Evolutionary conservation across 2,329 filamentous ascomycete genomes (phyloP).

Genomic region (Fusarium hainanense): DNA sequence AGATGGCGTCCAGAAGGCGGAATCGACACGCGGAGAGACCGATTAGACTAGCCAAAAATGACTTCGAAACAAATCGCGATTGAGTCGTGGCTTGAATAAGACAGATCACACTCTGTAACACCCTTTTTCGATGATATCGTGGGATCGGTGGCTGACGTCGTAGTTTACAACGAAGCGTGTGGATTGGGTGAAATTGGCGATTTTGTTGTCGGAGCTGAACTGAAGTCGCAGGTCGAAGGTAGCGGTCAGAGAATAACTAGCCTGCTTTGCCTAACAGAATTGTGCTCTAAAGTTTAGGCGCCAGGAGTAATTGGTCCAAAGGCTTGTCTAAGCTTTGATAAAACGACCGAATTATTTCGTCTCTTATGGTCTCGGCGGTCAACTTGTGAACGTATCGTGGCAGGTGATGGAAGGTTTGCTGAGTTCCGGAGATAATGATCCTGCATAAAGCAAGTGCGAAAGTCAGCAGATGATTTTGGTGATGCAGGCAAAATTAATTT

Average conservation of each 20-base stretch:
- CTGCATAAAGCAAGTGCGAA: conserved; percentile 10
- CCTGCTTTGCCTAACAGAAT: conserved; percentile 1
- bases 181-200: conserved; percentile 16
- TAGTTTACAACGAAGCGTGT: conserved; percentile 2
- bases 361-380: neutral
- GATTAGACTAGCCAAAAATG: conserved; percentile 31
- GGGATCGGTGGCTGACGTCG: conserved; percentile 21
- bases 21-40: conserved; percentile 32
- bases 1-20: conserved; percentile 31
- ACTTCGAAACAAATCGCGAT: conserved; percentile 19
- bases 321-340: neutral
- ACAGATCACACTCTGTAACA: conserved; percentile 1
- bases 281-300: neutral
- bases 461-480: conserved; percentile 15
- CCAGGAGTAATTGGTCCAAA: neutral
- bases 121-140: conserved; percentile 4
- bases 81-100: conserved; percentile 21
- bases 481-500: conserved; percentile 12
- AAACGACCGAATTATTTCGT: neutral
- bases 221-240: conserved; percentile 15
- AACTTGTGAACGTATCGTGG: conserved; percentile 15
- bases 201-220: conserved; percentile 13
- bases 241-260: conserved; percentile 37
- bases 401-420: conserved; percentile 1
- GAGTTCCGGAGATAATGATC: conserved; percentile 15